Conservation (phyloP, 208 protist species). For the Trichomonas vaginalis region DNA sequence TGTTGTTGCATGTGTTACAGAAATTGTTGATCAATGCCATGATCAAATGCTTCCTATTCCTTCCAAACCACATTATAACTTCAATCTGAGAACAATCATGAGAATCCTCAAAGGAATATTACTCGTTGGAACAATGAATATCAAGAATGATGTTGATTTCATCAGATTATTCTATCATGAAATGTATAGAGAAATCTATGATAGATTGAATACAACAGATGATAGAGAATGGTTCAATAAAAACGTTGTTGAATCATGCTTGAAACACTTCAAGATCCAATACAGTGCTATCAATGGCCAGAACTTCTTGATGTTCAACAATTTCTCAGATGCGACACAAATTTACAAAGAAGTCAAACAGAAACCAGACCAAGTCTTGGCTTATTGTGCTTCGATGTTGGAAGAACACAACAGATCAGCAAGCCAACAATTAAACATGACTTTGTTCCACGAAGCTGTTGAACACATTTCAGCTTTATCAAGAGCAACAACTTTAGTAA, state of each 20-base stretch:
- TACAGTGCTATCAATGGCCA: conserved; percentile 48
- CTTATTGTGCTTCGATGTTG: neutral
- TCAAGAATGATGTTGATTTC: conserved; percentile 37
- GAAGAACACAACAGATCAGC: conserved; percentile 23
- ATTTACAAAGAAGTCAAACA: conserved; percentile 23
- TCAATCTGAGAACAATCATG: conserved; percentile 84
- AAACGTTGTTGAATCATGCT: neutral
- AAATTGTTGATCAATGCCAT: conserved; percentile 34
- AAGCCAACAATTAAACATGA: conserved; percentile 47
- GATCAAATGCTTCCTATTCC: conserved; percentile 69
- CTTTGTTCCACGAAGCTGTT: conserved; percentile 79
- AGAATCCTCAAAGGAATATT: conserved; percentile 52
- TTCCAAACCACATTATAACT: conserved; percentile 87
- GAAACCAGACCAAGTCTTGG: neutral
- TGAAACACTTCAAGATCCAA: conserved; percentile 27
- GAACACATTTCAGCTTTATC: conserved; percentile 78
- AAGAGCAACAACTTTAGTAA: conserved; percentile 71
- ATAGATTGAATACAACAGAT: conserved; percentile 69
- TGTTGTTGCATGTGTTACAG: conserved; percentile 30
- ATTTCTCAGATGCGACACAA: conserved; percentile 28
- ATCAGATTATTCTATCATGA: conserved; percentile 77
- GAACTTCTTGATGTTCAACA: conserved; percentile 22
- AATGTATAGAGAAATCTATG: conserved; percentile 74
- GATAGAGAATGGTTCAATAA: conserved; percentile 64
- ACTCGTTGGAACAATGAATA: conserved; percentile 4